A percentile compares a stretch with the other conserved stretches of the same genome.
Evolutionary conservation across 2,329 filamentous ascomycete genomes (phyloP).

Genomic region (Penicillium sp.): DNA sequence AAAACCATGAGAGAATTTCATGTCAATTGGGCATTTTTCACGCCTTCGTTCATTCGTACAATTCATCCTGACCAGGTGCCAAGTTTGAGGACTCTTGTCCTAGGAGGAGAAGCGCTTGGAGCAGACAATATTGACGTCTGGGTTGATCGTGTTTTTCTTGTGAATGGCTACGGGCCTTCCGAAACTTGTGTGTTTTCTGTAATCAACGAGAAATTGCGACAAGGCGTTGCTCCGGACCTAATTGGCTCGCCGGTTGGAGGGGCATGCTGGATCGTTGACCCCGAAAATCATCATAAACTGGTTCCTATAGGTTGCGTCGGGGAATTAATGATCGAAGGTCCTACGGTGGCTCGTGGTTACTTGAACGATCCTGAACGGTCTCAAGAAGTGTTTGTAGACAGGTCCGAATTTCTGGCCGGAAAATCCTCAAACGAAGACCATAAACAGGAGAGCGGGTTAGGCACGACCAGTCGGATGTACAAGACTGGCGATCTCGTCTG

Average conservation of each 20-base stretch:
- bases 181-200: constrained; percentile 1
- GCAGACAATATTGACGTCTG: constrained; percentile 25
- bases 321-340: constrained; percentile 40
- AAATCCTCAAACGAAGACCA: neutral
- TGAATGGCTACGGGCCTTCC: constrained; percentile 5
- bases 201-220: neutral
- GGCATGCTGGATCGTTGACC: constrained; percentile 42
- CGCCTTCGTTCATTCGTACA: constrained; percentile 53
- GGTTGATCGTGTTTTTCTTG: neutral
- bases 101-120: constrained; percentile 39
- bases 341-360: constrained; percentile 42
- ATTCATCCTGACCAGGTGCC: constrained; percentile 23
- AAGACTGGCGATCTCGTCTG: constrained; percentile 29
- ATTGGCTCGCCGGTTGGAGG: constrained; percentile 39
- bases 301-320: constrained; percentile 39
- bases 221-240: constrained; percentile 29
- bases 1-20: constrained; percentile 46
- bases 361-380: neutral
- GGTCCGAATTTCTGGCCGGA: neutral
- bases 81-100: constrained; percentile 41
- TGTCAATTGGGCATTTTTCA: constrained; percentile 56
- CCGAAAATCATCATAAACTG: constrained; percentile 42
- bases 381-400: neutral
- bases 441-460: neutral
- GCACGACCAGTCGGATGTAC: constrained; percentile 23